Conservation (phyloP, 164 flowering plant species). For the Kingdonia uniflora region DNA sequence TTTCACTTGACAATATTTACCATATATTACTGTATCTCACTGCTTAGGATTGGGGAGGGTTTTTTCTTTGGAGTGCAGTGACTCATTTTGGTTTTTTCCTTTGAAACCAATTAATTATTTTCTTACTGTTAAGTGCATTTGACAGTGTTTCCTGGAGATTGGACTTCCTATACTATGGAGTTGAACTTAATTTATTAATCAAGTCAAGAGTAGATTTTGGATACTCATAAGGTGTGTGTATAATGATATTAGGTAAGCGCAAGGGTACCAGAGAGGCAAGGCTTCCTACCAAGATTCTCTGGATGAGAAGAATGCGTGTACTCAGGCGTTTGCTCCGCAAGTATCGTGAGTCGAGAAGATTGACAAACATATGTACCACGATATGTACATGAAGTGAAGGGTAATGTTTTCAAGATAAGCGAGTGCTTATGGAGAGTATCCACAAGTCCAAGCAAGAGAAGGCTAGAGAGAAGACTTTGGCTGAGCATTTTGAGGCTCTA, state of each 20-base stretch:
- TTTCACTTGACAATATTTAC: no score
- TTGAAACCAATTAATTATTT: neutral
- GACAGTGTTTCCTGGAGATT: no score
- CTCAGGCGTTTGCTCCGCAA: constrained; percentile 75
- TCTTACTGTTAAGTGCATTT: no score
- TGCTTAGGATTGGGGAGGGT: no score
- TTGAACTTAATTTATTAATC: neutral
- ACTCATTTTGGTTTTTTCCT: no score
- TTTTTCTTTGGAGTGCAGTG: no score
- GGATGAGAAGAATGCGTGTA: constrained; percentile 89
- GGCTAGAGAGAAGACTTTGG: constrained; percentile 73
- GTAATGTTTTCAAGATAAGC: constrained; percentile 72
- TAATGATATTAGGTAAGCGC: constrained; percentile 47
- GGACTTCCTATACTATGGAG: neutral
- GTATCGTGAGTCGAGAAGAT: constrained; percentile 66
- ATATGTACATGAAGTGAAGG: no score
- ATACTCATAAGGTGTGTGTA: neutral
- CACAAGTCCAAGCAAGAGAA: constrained; percentile 87
- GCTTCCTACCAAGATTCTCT: no score
- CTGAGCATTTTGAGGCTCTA: constrained; percentile 85
- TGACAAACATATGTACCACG: no score
- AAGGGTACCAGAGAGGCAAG: constrained; percentile 85
- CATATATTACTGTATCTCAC: no score
- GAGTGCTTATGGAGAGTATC: constrained; percentile 81
- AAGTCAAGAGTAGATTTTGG: neutral